Evolutionary conservation across 305 asterid genomes (phyloP).

Genomic region (Rubia tinctorum): DNA sequence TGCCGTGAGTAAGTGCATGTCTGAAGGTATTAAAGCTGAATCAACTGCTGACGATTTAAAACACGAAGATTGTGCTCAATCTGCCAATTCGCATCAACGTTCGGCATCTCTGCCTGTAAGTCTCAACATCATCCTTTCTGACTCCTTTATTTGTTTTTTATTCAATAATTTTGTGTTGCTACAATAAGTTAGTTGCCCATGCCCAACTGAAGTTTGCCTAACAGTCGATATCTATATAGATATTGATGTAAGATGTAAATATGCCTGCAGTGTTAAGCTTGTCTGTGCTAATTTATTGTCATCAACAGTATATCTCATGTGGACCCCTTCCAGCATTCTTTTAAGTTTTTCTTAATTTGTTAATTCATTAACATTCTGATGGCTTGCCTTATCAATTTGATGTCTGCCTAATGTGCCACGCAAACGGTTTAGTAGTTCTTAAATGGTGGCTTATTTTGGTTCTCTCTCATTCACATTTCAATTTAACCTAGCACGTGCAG

Average conservation of each 20-base stretch:
- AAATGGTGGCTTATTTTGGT: background rate
- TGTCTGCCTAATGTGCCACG: background rate
- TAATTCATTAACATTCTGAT: background rate
- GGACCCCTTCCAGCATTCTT: background rate
- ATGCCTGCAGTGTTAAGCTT: background rate
- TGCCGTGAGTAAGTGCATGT: slow-evolving; percentile 23
- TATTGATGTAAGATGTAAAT: background rate
- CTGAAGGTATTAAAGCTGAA: slow-evolving; percentile 25
- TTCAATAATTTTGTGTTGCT: background rate
- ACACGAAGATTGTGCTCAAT: slow-evolving; percentile 24
- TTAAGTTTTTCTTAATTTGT: background rate
- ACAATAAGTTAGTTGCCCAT: background rate
- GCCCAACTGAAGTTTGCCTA: slow-evolving; percentile 1
- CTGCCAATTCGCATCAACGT: too few species aligned
- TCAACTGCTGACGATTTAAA: slow-evolving; percentile 23
- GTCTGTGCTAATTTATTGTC: background rate
- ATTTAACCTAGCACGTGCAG: background rate
- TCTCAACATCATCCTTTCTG: too few species aligned
- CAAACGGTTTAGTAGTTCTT: background rate
- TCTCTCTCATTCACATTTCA: background rate
- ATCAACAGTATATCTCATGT: background rate
- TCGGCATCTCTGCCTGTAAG: too few species aligned
- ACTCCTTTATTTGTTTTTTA: too few species aligned
- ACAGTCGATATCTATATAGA: background rate
- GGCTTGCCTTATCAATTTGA: background rate